A percentile compares a stretch with the other conserved stretches of the same genome.
Conservation (phyloP, 352 stramenopile species). For the Pythium biforme region DNA sequence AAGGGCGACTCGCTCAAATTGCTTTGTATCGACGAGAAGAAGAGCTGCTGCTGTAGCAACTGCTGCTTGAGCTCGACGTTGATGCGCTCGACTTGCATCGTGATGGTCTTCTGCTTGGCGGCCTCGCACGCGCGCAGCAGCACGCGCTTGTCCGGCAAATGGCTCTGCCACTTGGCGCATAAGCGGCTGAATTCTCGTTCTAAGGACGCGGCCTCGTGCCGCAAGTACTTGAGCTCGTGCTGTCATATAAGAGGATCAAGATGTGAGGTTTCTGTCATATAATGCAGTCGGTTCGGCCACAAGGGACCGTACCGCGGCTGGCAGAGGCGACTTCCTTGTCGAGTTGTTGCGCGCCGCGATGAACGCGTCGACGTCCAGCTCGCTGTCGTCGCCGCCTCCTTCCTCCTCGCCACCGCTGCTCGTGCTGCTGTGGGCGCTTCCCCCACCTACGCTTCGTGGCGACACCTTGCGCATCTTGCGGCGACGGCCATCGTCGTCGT, state of each 20-base stretch:
- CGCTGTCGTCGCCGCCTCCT: neutral
- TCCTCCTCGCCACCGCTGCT: slow-evolving; percentile 19
- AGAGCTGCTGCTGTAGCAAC: slow-evolving; percentile 52
- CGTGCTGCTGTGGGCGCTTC: slow-evolving; percentile 3
- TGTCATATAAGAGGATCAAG: slow-evolving; percentile 9
- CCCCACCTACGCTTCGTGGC: slow-evolving; percentile 4
- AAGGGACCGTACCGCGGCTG: slow-evolving; percentile 10
- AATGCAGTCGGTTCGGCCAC: no score
- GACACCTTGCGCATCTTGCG: slow-evolving; percentile 20
- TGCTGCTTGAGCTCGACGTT: slow-evolving; percentile 50
- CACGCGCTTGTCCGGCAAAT: slow-evolving; percentile 35
- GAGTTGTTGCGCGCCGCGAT: slow-evolving; percentile 18
- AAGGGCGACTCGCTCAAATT: slow-evolving; percentile 46
- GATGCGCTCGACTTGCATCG: slow-evolving; percentile 43
- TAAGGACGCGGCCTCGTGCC: slow-evolving; percentile 35
- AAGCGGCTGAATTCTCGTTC: slow-evolving; percentile 36
- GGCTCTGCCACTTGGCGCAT: slow-evolving; percentile 41
- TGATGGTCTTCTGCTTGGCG: slow-evolving; percentile 47
- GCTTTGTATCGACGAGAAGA: slow-evolving; percentile 49
- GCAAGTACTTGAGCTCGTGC: slow-evolving; percentile 53
- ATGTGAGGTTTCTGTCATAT: no score
- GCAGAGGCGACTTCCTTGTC: slow-evolving; percentile 10
- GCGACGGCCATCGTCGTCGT: neutral
- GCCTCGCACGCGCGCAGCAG: slow-evolving; percentile 46
- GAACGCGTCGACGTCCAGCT: slow-evolving; percentile 18